A percentile compares a stretch with the other conserved stretches of the same genome.
phyloP scores from a whole-genome alignment of 2,329 filamentous ascomycete genomes.

The Colletotrichum lindemuthianum region DNA sequence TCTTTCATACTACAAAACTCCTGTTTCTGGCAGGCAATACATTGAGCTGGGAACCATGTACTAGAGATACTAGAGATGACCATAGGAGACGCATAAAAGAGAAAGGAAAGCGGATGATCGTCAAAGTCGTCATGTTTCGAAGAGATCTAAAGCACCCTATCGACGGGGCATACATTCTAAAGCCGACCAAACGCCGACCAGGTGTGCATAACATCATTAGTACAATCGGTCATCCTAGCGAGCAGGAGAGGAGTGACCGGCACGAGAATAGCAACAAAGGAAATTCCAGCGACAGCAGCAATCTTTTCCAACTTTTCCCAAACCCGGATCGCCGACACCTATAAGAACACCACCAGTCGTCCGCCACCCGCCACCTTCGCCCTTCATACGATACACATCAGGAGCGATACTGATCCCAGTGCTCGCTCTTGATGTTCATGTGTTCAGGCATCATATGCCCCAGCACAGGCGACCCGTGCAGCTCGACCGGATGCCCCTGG shows the following conservation, averaged over 20 bases:
- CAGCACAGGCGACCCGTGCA: slow-evolving; percentile 40
- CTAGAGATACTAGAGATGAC: too few relatives aligned
- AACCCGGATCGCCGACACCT: slow-evolving; percentile 15
- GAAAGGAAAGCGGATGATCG: not conserved
- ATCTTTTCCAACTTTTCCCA: slow-evolving; percentile 16
- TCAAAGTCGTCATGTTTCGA: slow-evolving; percentile 16
- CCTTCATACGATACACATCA: not conserved
- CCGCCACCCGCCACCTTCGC: not conserved
- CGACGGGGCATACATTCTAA: slow-evolving; percentile 28
- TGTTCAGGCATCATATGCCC: slow-evolving; percentile 41
- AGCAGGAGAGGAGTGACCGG: slow-evolving; percentile 29
- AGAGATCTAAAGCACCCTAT: slow-evolving; percentile 15
- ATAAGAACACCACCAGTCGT: slow-evolving; percentile 11
- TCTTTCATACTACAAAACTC: too few relatives aligned
- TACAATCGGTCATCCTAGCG: slow-evolving; percentile 24
- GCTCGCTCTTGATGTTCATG: slow-evolving; percentile 48
- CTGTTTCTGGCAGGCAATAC: not conserved
- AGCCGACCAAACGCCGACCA: slow-evolving; percentile 22
- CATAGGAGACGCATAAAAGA: not conserved
- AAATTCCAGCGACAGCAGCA: slow-evolving; percentile 12
- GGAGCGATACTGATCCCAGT: slow-evolving; percentile 42
- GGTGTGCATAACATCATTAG: slow-evolving; percentile 33
- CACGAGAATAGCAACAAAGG: slow-evolving; percentile 17
- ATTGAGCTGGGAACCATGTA: not conserved
- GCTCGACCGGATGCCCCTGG: slow-evolving; percentile 41